A percentile compares a stretch with the other conserved stretches of the same genome.
Conservation (phyloP, 2,329 filamentous ascomycete species). For the Colletotrichum musicola region DNA sequence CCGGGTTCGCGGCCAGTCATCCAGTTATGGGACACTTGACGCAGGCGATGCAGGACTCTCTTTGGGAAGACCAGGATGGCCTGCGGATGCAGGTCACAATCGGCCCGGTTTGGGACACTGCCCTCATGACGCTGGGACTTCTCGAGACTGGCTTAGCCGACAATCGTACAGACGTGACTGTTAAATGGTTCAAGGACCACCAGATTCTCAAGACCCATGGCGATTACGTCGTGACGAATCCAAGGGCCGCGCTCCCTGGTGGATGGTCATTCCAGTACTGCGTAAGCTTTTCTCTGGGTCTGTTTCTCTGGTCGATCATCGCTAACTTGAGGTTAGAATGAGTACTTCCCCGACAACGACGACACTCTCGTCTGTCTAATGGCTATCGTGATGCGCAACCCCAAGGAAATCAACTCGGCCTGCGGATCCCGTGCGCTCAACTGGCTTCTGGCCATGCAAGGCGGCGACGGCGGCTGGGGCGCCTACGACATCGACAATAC, state of each 20-base stretch:
- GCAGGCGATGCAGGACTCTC: slow-evolving; percentile 6
- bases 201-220: slow-evolving; percentile 23
- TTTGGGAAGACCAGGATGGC: slow-evolving; percentile 15
- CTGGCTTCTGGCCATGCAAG: slow-evolving; percentile 21
- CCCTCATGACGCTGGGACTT: slow-evolving; percentile 12
- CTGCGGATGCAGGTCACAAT: slow-evolving; percentile 22
- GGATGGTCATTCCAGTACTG: slow-evolving; percentile 27
- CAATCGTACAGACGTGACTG: neutral
- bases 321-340: neutral
- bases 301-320: neutral
- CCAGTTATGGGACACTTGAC: slow-evolving; percentile 15
- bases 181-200: slow-evolving; percentile 25
- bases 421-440: slow-evolving; percentile 1
- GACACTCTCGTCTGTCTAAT: slow-evolving; percentile 16
- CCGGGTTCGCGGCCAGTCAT: slow-evolving; percentile 8
- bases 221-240: slow-evolving; percentile 8
- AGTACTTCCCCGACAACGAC: slow-evolving; percentile 27
- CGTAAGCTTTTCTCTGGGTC: neutral
- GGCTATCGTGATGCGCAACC: slow-evolving; percentile 19
- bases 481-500: slow-evolving; percentile 23
- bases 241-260: neutral
- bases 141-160: slow-evolving; percentile 11
- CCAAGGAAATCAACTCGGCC: slow-evolving; percentile 17
- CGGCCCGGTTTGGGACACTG: slow-evolving; percentile 19
- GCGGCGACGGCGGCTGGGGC: slow-evolving; percentile 25